These are phyloP conservation scores for Artemisia annua DNA, from an alignment of 129 eudicot genomes.

Conservation along the genomic window DNA sequence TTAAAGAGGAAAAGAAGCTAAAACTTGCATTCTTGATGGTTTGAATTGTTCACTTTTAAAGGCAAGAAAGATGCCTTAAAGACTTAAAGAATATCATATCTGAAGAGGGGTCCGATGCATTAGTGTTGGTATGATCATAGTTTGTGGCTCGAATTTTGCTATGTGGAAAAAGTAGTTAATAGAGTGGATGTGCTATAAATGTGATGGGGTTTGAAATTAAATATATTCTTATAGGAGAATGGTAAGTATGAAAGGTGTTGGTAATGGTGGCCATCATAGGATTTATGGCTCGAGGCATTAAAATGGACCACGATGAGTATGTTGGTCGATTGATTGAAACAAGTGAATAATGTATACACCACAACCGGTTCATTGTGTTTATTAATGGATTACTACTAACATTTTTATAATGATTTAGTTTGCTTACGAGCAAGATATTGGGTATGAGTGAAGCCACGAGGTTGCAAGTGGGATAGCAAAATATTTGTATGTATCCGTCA, in stretches of 20 bases:
- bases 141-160: constrained; percentile 25
- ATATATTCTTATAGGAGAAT: constrained; percentile 31
- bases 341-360: neutral
- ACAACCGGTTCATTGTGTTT: neutral
- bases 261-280: constrained; percentile 20
- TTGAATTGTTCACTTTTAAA: constrained; percentile 17
- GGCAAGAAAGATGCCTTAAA: constrained; percentile 19
- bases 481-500: too few species aligned
- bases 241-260: constrained; percentile 23
- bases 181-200: constrained; percentile 32
- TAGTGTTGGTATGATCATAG: constrained; percentile 28
- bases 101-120: constrained; percentile 23
- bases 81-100: neutral
- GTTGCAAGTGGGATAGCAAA: too few species aligned
- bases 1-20: neutral
- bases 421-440: neutral
- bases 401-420: neutral
- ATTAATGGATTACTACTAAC: neutral
- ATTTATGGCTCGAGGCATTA: constrained; percentile 26
- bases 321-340: constrained; percentile 15
- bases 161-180: constrained; percentile 14
- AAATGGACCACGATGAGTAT: constrained; percentile 31
- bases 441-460: too few species aligned
- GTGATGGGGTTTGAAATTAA: constrained; percentile 26
- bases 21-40: neutral